Percentiles rank a stretch among this genome's conserved stretches.
phyloP scores from a whole-genome alignment of 1,284 basidiomycete species.

The Cutaneotrichosporon curvatum region DNA sequence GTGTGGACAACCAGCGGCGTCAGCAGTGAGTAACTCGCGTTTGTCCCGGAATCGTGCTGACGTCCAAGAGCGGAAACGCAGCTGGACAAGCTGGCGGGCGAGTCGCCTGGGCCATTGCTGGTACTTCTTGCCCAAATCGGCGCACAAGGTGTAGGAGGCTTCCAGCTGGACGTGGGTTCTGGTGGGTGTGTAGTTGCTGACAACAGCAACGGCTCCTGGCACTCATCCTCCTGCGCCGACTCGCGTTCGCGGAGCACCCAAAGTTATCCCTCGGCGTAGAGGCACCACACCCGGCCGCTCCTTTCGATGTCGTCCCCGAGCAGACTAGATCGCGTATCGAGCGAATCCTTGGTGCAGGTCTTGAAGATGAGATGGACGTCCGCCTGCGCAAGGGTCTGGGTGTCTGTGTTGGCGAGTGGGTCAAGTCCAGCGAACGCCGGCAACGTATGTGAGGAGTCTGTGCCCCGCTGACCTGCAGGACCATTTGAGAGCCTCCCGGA shows the following conservation, averaged over 20 bases:
- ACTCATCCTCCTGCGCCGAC: constrained; percentile 31
- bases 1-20: constrained; percentile 23
- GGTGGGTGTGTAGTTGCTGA: background rate
- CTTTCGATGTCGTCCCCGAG: constrained; percentile 38
- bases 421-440: constrained; percentile 26
- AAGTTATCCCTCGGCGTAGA: constrained; percentile 19
- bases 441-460: constrained; percentile 26
- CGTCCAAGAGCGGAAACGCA: constrained; percentile 30
- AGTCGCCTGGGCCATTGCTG: constrained; percentile 29
- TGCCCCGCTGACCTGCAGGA: constrained; percentile 18
- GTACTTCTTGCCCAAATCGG: constrained; percentile 40
- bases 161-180: constrained; percentile 36
- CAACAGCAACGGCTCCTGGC: constrained; percentile 34
- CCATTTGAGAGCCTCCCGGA: constrained; percentile 29
- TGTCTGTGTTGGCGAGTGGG: constrained; percentile 35
- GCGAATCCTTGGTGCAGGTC: constrained; percentile 33
- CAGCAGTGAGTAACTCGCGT: constrained; percentile 24
- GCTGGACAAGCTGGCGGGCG: constrained; percentile 23
- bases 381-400: constrained; percentile 38
- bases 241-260: constrained; percentile 28
- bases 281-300: constrained; percentile 22
- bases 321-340: constrained; percentile 31
- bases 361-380: constrained; percentile 40
- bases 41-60: background rate
- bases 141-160: constrained; percentile 40